These are phyloP conservation scores for Sporothrix inflata DNA, from an alignment of 2,329 filamentous ascomycete species.

Conservation along the genomic window DNA sequence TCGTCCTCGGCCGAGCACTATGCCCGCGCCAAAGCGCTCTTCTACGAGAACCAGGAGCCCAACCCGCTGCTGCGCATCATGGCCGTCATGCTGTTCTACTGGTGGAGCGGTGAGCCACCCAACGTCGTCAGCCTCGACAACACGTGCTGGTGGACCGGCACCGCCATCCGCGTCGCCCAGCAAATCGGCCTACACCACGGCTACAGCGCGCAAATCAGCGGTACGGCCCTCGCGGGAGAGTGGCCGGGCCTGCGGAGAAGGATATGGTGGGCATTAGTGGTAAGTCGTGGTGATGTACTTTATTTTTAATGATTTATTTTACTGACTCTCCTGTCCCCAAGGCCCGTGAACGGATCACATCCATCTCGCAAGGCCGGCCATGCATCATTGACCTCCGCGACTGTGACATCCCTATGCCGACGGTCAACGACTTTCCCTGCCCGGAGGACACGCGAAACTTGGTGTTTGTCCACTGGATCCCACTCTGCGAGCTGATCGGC, in stretches of 20 bases:
- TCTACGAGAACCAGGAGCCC: background rate
- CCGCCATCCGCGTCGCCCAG: background rate
- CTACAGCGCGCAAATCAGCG: background rate
- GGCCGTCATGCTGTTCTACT: conserved; percentile 10
- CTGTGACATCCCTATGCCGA: conserved; percentile 3
- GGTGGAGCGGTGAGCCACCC: background rate
- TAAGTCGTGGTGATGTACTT: too few relatives aligned
- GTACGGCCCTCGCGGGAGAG: background rate
- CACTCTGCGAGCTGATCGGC: background rate
- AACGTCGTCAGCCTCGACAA: conserved; percentile 16
- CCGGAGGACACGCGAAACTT: background rate
- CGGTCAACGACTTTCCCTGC: background rate
- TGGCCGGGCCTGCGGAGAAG: background rate
- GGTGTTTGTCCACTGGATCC: background rate
- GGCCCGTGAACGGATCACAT: conserved; percentile 7
- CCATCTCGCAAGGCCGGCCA: conserved; percentile 1
- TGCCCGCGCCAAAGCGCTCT: background rate
- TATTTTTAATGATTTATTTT: background rate
- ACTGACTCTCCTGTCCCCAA: background rate
- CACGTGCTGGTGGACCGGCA: conserved; percentile 1
- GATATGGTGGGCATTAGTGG: background rate
- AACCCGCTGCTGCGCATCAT: background rate
- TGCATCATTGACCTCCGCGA: background rate
- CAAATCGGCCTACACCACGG: background rate
- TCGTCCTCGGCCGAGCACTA: conserved; percentile 14